These are phyloP conservation scores for Chenopodium suecicum DNA, from an alignment of 148 eudicot species.

Conservation along the genomic window DNA sequence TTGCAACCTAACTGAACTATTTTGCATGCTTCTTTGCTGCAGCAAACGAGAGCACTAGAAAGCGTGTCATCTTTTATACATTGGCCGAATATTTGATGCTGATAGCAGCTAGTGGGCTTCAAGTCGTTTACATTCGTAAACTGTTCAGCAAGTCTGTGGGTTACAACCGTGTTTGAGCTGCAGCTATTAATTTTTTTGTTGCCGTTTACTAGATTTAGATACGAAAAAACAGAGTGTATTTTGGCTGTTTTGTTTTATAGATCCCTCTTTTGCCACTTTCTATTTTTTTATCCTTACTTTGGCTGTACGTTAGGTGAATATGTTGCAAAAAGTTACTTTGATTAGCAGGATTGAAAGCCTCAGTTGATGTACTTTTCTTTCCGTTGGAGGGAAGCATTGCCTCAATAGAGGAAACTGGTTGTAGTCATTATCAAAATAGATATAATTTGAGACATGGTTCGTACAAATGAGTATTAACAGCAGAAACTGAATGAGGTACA, in stretches of 20 bases:
- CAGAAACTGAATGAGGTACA: too few relatives aligned
- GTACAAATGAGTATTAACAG: too few relatives aligned
- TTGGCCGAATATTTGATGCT: constrained; percentile 36
- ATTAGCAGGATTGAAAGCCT: neutral
- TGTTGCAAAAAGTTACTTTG: neutral
- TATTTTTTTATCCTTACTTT: neutral
- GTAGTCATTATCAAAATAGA: neutral
- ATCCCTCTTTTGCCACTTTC: neutral
- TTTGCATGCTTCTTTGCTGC: constrained; percentile 7
- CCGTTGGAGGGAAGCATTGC: neutral
- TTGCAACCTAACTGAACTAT: constrained; percentile 1
- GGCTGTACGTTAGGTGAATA: neutral
- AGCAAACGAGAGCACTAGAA: constrained; percentile 45
- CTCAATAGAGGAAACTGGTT: neutral
- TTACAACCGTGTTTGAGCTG: constrained; percentile 35
- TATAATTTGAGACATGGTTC: neutral
- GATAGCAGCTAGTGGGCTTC: constrained; percentile 36
- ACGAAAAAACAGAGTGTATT: neutral
- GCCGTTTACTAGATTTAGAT: neutral
- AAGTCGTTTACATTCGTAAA: constrained; percentile 35
- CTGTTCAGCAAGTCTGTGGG: constrained; percentile 41
- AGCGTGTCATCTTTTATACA: constrained; percentile 37
- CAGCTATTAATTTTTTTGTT: neutral
- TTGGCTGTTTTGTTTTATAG: constrained; percentile 8
- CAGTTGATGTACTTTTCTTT: neutral